Evolutionary conservation across 208 protist genomes (phyloP).

Genomic region (Blechomonas ayalai): DNA sequence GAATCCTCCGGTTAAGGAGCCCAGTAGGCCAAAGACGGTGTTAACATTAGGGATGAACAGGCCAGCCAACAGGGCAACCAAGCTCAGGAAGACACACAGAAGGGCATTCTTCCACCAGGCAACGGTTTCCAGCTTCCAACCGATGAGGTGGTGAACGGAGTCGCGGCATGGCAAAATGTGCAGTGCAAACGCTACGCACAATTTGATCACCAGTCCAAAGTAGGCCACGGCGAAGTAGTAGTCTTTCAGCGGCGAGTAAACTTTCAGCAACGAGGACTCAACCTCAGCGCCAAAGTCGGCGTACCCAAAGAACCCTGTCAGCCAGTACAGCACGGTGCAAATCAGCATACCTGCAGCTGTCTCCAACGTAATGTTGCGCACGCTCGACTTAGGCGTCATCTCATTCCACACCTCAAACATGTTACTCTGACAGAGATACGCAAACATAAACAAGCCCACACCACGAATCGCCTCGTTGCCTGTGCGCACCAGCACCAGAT

Average conservation of each 20-base stretch:
- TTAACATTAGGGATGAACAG: conserved; percentile 73
- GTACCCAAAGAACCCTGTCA: conserved; percentile 72
- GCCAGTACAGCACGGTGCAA: conserved; percentile 63
- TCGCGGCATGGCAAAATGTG: conserved; percentile 64
- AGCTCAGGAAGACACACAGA: conserved; percentile 25
- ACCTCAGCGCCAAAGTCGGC: conserved; percentile 42
- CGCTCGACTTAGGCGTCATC: conserved; percentile 23
- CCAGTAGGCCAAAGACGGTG: conserved; percentile 63
- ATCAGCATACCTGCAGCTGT: conserved; percentile 44
- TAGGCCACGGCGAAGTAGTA: conserved; percentile 58
- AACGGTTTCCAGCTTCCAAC: conserved; percentile 42
- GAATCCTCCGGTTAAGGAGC: conserved; percentile 42
- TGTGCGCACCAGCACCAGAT: conserved; percentile 18
- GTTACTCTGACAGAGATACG: conserved; percentile 66
- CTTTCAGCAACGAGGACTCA: conserved; percentile 36
- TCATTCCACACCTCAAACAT: conserved; percentile 53
- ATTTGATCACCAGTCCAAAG: conserved; percentile 52
- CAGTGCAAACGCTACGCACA: conserved; percentile 67
- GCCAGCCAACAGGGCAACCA: conserved; percentile 38
- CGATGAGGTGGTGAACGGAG: conserved; percentile 41
- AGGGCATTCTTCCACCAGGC: conserved; percentile 47
- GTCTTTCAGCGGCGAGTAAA: conserved; percentile 48
- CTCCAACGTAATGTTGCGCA: conserved; percentile 33
- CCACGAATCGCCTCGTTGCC: conserved; percentile 31
- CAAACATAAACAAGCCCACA: conserved; percentile 51